Base-by-base conservation (phyloP, 352 stramenopile species). In the Phytopythium vexans region DNA sequence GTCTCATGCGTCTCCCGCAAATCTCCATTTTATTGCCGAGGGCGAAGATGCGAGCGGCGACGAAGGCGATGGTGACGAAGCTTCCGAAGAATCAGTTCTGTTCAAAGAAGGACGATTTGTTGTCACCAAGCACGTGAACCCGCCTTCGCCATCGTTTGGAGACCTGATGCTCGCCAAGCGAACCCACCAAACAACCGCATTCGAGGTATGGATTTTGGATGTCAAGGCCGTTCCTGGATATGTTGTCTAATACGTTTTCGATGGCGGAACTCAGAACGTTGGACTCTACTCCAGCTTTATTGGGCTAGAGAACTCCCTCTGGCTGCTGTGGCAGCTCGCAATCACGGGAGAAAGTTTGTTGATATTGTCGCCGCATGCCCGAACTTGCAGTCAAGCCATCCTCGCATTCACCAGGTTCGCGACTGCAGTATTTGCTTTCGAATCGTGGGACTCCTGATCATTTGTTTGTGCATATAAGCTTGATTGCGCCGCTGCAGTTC, bases 261-360 rank as follows among this genome's bases (percentile, higher is more conserved):
- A 27, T 27, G 21, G 21, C 21, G 21, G 21, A 27, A 27, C 3
- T 10, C 44, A 92, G 81, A 88, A 70, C 39, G 76, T 94, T 33
- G 84, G 84, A 3, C 59, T 96, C 39, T 96, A 89, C 60, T 92
- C 82, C 7, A 96, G 77, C 52, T 96, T 94, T 63, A 65, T 86
- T 8, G 81, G 81, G 3, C 52, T 94, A 21, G 81, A 90, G 52
- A 70, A 65, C 45, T 81, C 68, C 8, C 43, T 96, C 2, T 96
- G 86, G 86, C 51, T 89, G 31, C 49, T 96, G 9, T 96, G 86
- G 86, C 84, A 96, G 59, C 62, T 94, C 9, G 82, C 82, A 3
- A 90, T 96, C 41, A 90, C 77, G 21, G 86, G 84, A 14, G 79
- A 94, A 54, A 93, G 84, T 39, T 54, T 94, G 34, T 55, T 94